Percentiles rank a stretch among this genome's conserved stretches.
Evolutionary conservation across 495 filamentous ascomycete genomes (phyloP).

Genomic region (Polyplosphaeria fusca): DNA sequence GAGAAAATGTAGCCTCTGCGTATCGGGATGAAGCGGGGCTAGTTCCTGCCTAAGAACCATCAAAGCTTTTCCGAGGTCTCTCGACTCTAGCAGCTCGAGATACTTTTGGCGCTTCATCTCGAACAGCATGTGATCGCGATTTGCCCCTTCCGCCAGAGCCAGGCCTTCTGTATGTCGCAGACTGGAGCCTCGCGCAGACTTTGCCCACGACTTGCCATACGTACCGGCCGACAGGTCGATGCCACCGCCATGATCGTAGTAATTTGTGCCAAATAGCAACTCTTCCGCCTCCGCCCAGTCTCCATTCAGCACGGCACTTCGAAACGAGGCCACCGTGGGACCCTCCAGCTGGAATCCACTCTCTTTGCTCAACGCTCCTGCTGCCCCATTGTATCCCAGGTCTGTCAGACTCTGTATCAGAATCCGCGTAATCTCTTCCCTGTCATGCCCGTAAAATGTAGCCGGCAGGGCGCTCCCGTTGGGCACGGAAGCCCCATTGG

Average conservation of each 20-base stretch:
- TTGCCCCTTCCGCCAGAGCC: conserved; percentile 54
- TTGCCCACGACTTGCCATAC: conserved; percentile 26
- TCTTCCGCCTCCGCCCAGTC: conserved; percentile 82
- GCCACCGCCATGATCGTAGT: conserved; percentile 51
- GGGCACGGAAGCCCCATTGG: conserved; percentile 47
- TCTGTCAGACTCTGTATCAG: conserved; percentile 87
- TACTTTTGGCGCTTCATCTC: conserved; percentile 91
- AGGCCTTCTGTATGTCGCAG: conserved; percentile 39
- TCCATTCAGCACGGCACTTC: conserved; percentile 75
- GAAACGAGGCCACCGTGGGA: conserved; percentile 76
- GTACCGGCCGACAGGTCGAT: conserved; percentile 40
- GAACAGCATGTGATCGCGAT: conserved; percentile 66
- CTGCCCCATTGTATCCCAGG: conserved; percentile 77
- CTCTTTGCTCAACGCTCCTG: conserved; percentile 67
- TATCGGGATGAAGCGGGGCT: conserved; percentile 80
- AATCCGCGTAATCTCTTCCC: conserved; percentile 90
- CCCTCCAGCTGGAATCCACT: conserved; percentile 90
- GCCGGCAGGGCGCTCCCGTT: conserved; percentile 41
- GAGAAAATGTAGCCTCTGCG: conserved; percentile 70
- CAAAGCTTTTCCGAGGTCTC: conserved; percentile 70
- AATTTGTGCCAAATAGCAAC: conserved; percentile 60
- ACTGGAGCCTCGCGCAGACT: conserved; percentile 4
- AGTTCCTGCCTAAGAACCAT: conserved; percentile 81
- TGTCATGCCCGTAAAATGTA: conserved; percentile 75
- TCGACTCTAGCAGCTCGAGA: conserved; percentile 78